These are phyloP conservation scores for Nosema muscidifuracis DNA, from an alignment of 371 early-diverging fungal species.

Conservation along the genomic window DNA sequence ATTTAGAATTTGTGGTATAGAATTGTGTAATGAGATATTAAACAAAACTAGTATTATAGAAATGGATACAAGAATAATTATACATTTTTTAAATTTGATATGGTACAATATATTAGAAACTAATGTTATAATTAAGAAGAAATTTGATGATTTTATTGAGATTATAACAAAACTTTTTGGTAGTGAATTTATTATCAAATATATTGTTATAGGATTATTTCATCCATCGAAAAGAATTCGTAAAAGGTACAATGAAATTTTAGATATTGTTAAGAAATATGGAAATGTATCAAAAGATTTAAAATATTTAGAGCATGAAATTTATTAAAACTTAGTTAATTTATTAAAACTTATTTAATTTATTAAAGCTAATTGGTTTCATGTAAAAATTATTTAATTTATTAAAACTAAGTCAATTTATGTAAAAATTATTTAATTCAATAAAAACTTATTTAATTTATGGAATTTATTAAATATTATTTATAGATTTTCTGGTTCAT, in stretches of 20 bases:
- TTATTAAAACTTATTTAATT: no score
- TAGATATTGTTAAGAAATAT: constrained; percentile 66
- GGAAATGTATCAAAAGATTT: no score
- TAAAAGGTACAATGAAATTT: constrained; percentile 90
- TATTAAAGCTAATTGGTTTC: no score
- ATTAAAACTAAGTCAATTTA: no score
- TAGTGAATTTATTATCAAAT: constrained; percentile 72
- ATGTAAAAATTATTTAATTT: no score
- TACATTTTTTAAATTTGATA: constrained; percentile 81
- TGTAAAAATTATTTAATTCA: no score
- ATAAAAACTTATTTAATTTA: no score
- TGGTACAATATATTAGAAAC: constrained; percentile 94
- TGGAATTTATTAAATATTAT: no score
- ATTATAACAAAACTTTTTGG: constrained; percentile 69
- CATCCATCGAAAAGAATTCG: constrained; percentile 89
- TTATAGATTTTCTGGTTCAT: constrained; percentile 12
- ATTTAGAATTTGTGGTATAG: constrained; percentile 86
- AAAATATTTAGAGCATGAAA: no score
- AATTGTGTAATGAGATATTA: constrained; percentile 68
- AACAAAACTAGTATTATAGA: background rate
- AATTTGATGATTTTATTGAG: constrained; percentile 79
- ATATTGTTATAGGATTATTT: constrained; percentile 75
- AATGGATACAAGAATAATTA: constrained; percentile 76
- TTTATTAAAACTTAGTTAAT: no score
- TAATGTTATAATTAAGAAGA: constrained; percentile 62